Conservation (phyloP, 2,329 filamentous ascomycete species). For the Fonsecaea pugnacius region DNA sequence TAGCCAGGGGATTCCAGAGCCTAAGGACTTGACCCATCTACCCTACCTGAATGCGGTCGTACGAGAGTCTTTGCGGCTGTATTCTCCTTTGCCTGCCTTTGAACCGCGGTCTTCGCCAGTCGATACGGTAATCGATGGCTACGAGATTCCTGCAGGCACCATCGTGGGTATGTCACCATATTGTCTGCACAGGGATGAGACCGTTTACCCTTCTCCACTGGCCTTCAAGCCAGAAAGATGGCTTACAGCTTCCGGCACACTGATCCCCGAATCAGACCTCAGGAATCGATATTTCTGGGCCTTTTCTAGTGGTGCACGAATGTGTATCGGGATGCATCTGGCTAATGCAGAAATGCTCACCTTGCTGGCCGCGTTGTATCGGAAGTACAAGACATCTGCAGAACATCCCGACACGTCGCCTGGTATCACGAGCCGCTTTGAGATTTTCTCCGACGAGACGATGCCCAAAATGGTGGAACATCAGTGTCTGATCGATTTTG, state of each 20-base stretch:
- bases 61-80: slow-evolving; percentile 55
- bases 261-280: slow-evolving; percentile 32
- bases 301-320: slow-evolving; percentile 48
- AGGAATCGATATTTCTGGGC: slow-evolving; percentile 43
- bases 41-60: slow-evolving; percentile 55
- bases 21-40: slow-evolving; percentile 46
- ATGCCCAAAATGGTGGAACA: slow-evolving; percentile 36
- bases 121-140: slow-evolving; percentile 45
- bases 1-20: slow-evolving; percentile 43
- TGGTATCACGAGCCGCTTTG: slow-evolving; percentile 41
- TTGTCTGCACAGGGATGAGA: slow-evolving; percentile 46
- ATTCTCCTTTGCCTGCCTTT: slow-evolving; percentile 55
- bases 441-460: slow-evolving; percentile 41
- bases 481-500: slow-evolving; percentile 36
- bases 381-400: slow-evolving; percentile 47
- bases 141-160: slow-evolving; percentile 39
- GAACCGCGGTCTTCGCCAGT: slow-evolving; percentile 50
- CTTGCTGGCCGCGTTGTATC: slow-evolving; percentile 52
- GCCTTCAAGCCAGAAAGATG: slow-evolving; percentile 49
- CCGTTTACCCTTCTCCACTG: slow-evolving; percentile 53
- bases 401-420: slow-evolving; percentile 37
- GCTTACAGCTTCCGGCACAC: slow-evolving; percentile 29
- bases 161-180: slow-evolving; percentile 43
- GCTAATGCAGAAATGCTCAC: slow-evolving; percentile 59
- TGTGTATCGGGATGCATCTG: slow-evolving; percentile 50